Conservation (phyloP, 148 eudicot genomes). For the Cornus florida region DNA sequence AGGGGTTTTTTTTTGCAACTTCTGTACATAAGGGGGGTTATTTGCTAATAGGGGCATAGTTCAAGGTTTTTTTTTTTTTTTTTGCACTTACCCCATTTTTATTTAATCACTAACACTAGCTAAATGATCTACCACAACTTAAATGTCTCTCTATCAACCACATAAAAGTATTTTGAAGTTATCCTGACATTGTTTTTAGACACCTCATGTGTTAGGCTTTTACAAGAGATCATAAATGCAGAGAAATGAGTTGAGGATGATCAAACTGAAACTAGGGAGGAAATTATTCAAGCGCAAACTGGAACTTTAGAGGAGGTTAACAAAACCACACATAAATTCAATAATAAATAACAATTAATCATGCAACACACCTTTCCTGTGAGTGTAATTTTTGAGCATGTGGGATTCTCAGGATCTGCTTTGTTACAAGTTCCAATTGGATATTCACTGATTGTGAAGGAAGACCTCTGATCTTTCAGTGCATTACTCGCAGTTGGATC, state of each 20-base stretch:
- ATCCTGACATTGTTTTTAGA: background rate
- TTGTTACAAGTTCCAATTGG: slow-evolving; percentile 81
- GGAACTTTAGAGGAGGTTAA: background rate
- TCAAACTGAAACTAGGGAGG: background rate
- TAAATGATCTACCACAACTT: too few species aligned
- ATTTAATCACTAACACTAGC: too few species aligned
- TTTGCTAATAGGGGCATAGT: too few species aligned
- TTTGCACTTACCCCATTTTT: too few species aligned
- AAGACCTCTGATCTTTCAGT: slow-evolving; percentile 68
- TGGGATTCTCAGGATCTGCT: slow-evolving; percentile 80
- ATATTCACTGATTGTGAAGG: slow-evolving; percentile 75
- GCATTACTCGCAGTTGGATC: slow-evolving; percentile 87
- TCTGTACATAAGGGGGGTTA: too few species aligned
- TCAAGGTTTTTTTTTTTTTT: too few species aligned
- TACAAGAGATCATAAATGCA: background rate
- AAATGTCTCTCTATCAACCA: background rate
- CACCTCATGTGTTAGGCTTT: background rate
- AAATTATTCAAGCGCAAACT: background rate
- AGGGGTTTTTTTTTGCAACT: too few species aligned
- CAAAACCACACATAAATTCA: background rate
- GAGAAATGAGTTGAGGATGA: background rate
- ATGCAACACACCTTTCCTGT: slow-evolving; percentile 67
- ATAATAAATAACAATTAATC: background rate
- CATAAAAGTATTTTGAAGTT: background rate
- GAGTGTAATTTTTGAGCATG: slow-evolving; percentile 87